Base-by-base conservation (phyloP, 192 early-diverging fungal species). In the Helicostylum pulchrum region DNA sequence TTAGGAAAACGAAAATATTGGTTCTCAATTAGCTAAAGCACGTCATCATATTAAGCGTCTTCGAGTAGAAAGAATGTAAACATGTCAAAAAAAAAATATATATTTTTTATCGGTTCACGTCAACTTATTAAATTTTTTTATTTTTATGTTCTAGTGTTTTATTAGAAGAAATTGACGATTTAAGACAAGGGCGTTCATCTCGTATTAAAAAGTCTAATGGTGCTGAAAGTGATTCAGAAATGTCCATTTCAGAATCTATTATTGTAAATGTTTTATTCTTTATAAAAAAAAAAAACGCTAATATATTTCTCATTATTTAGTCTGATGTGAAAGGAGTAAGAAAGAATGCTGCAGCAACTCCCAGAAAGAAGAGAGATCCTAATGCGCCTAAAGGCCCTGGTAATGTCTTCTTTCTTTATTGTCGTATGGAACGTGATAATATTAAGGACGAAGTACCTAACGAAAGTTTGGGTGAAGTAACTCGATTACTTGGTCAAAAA, bases 1-100 rank as follows among this genome's bases (percentile, higher is more conserved):
- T 6, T 46, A 82, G 80, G 77, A 82, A 32, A 83, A 83, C 67
- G 72, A 74, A 30, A 52, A 59, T 20, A 74, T 79, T 50, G 66
- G 67, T 49, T 46, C 66, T 53, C 70, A 78, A 53, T 55, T 83
- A 42, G 62, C 49, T 48, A 69, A 64, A 53, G 80, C 76, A 31
- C 64, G 65, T 43, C 68, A 72, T 57, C 73, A 77, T 39, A 71
- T 83, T 36, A 76, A 79, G 20, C 71, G 72, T 32, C 66, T 83
- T 19, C 61, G 78, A n/a, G 65, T 74, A 30, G 78, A 83, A 44
- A 68, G 73, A 64, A 73, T 62, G 80, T 79, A 73, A 54, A 48
- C n/a, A 45, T 43, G 23, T 23, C 11, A 36, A 36, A 57, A 51
- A 57, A 51, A 50, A 57, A 49, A 55, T 21, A 45, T 48, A 12